Conservation (phyloP, 768 basidiomycete species). For the Erythrobasidium yunnanense region DNA sequence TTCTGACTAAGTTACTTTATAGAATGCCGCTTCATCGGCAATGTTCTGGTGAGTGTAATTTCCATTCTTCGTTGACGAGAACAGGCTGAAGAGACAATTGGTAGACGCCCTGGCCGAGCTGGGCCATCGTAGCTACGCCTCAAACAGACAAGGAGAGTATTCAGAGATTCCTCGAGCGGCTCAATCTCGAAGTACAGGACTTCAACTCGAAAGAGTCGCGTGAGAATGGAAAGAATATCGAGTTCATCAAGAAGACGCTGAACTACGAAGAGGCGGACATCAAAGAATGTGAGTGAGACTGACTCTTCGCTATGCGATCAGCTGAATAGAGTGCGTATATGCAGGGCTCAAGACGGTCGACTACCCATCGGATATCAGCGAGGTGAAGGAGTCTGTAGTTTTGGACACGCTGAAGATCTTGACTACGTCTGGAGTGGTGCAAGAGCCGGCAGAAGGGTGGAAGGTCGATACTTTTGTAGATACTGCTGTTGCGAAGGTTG, state of each 20-base stretch:
- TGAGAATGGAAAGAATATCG: slow-evolving; percentile 53
- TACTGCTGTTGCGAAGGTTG: slow-evolving; percentile 29
- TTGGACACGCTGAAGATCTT: slow-evolving; percentile 34
- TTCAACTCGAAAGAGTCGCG: slow-evolving; percentile 51
- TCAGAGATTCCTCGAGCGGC: slow-evolving; percentile 52
- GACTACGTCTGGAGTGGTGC: slow-evolving; percentile 34
- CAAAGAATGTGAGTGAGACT: slow-evolving; percentile 44
- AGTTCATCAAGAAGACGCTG: slow-evolving; percentile 66
- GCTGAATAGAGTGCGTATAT: neutral
- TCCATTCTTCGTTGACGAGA: too few relatives aligned
- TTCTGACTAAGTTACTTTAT: neutral
- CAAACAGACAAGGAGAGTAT: slow-evolving; percentile 45
- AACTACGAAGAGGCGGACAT: slow-evolving; percentile 75
- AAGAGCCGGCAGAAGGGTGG: slow-evolving; percentile 30
- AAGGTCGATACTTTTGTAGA: slow-evolving; percentile 35
- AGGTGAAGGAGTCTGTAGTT: slow-evolving; percentile 29
- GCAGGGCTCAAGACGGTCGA: slow-evolving; percentile 32
- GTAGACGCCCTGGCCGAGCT: slow-evolving; percentile 92
- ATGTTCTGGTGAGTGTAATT: slow-evolving; percentile 11
- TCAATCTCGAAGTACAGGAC: slow-evolving; percentile 55
- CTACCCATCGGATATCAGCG: slow-evolving; percentile 32
- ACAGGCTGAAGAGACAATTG: too few relatives aligned
- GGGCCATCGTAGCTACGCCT: slow-evolving; percentile 57
- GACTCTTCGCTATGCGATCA: neutral
- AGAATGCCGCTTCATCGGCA: slow-evolving; percentile 33